Evolutionary conservation across 345 rosid species (phyloP).

Genomic region (Camelina hispida): DNA sequence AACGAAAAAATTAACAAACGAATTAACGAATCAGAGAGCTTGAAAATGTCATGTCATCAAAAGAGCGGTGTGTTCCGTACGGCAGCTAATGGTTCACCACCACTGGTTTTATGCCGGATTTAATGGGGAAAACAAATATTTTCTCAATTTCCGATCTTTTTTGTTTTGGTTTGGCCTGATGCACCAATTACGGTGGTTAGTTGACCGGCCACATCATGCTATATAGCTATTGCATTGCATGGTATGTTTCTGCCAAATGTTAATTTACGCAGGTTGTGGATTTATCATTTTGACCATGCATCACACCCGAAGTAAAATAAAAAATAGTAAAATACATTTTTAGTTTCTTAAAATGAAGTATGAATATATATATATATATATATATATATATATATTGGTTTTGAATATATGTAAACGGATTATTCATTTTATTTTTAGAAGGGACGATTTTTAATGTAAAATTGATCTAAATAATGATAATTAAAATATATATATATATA

Average conservation of each 20-base stretch:
- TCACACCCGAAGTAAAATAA: not conserved
- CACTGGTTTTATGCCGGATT: slow-evolving; percentile 31
- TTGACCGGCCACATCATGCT: slow-evolving; percentile 36
- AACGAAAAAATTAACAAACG: slow-evolving; percentile 21
- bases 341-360: too few relatives aligned
- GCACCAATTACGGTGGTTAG: slow-evolving; percentile 26
- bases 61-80: slow-evolving; percentile 35
- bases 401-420: too few relatives aligned
- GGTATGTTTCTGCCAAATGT: slow-evolving; percentile 11
- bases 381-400: too few relatives aligned
- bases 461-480: too few relatives aligned
- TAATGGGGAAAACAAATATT: not conserved
- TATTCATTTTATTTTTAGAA: too few relatives aligned
- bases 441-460: too few relatives aligned
- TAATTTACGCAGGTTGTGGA: not conserved
- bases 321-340: too few relatives aligned
- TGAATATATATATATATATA: too few relatives aligned
- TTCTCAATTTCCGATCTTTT: not conserved
- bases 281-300: slow-evolving; percentile 1
- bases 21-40: slow-evolving; percentile 27
- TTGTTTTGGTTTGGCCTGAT: not conserved
- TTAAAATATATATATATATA: too few relatives aligned
- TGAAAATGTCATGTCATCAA: slow-evolving; percentile 26
- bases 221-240: not conserved
- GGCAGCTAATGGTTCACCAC: slow-evolving; percentile 29